Conservation (phyloP, 768 basidiomycete species). For the Hydnomerulius pinastri region DNA sequence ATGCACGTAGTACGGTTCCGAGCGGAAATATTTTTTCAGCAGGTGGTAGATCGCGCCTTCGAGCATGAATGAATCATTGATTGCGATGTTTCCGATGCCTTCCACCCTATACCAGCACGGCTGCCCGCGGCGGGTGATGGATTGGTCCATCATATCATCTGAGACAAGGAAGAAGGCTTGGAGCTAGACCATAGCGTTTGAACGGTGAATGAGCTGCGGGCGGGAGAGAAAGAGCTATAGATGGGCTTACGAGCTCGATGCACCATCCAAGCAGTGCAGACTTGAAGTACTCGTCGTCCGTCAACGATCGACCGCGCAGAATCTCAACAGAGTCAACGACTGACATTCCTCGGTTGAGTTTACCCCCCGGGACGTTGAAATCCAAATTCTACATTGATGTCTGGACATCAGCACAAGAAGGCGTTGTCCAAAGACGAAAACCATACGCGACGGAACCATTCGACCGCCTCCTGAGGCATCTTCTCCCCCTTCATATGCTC, state of each 20-base stretch:
- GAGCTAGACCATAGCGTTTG: slow-evolving; percentile 50
- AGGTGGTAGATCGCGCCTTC: slow-evolving; percentile 91
- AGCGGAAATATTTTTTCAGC: slow-evolving; percentile 83
- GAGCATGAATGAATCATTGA: slow-evolving; percentile 97
- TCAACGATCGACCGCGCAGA: slow-evolving; percentile 66
- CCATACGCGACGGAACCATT: slow-evolving; percentile 83
- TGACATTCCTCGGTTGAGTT: slow-evolving; percentile 95
- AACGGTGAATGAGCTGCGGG: not conserved
- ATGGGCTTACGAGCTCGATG: slow-evolving; percentile 82
- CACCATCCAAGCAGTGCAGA: slow-evolving; percentile 93
- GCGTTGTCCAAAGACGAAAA: not conserved
- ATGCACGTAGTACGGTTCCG: slow-evolving; percentile 82
- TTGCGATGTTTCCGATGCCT: slow-evolving; percentile 72
- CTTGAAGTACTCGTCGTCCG: slow-evolving; percentile 85
- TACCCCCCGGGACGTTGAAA: slow-evolving; percentile 95
- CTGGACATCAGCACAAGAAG: not conserved
- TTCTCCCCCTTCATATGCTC: slow-evolving; percentile 63
- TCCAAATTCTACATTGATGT: slow-evolving; percentile 64
- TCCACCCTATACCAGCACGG: slow-evolving; percentile 89
- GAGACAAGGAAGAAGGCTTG: slow-evolving; percentile 98
- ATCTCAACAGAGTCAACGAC: slow-evolving; percentile 94
- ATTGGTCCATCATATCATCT: slow-evolving; percentile 97
- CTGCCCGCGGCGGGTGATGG: slow-evolving; percentile 90
- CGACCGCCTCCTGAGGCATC: slow-evolving; percentile 82
- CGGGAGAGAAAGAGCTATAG: not conserved